Evolutionary conservation across 371 early-diverging fungal genomes (phyloP), one percentile per base, ranked within the genome.

Genomic region (Mortierella sp.): DNA sequence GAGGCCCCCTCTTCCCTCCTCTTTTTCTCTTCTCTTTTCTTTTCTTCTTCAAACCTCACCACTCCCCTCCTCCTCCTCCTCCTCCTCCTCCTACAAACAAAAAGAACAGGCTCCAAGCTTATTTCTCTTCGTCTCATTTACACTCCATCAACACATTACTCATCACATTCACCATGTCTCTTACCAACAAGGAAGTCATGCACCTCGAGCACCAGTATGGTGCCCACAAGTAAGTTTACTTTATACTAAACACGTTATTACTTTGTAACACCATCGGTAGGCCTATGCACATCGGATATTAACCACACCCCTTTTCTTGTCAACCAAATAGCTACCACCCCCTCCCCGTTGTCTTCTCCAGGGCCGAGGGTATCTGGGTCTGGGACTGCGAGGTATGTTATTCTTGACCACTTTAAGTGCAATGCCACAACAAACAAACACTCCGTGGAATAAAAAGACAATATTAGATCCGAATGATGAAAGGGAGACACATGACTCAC

Each of bases 271-370:
- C 60, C 60, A 47, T 38, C 19, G 42, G 5, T 38, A 38, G 42
- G 42, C 42, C 42, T 42, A 26, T 47, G 3, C 58, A 42, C 50
- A 34, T 44, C 45, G 19, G 31, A n/a, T 44, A 44, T 58, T 72
- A 3, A 73, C 47, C 26, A 14, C 24, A 54, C 47, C 42, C n/a
- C 57, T 45, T 60, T 50, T 26, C 45, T 38, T 50, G 42, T 57
- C 57, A 50, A 14, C 24, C 45, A 16, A 38, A 47, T 83, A 97
- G 96, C 94, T 99, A 99, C 90, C 99, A 99, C 89, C 99, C 99
- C 24, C 90, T 99, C 52, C 99, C 99, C 26, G 95, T 97, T 6
- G 99, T 99, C 68, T 96, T 98, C 84, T 83, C 95, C 81, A 93
- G 93, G 82, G 99, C 96, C 52, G 72, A 97, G 88, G 99, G 99